These are phyloP conservation scores for Chrysanthemum makinoi DNA, from an alignment of 129 eudicot species.

Conservation along the genomic window DNA sequence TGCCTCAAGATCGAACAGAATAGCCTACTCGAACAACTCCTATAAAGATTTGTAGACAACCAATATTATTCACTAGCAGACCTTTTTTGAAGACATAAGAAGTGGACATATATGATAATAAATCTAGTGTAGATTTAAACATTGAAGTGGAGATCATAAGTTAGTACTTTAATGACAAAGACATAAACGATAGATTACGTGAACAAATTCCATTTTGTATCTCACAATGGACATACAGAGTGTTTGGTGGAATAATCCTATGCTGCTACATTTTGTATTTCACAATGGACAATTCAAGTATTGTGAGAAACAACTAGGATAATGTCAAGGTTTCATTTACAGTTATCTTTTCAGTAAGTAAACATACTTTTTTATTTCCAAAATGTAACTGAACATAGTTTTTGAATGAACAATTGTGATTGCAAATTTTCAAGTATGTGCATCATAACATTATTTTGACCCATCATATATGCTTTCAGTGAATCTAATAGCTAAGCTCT, in stretches of 20 bases:
- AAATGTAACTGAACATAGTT: background rate
- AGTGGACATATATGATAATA: no score
- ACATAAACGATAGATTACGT: background rate
- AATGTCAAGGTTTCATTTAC: slow-evolving; percentile 37
- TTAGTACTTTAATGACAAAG: no score
- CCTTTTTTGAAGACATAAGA: no score
- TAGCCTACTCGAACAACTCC: no score
- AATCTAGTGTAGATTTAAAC: no score
- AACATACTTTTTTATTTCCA: background rate
- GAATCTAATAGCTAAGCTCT: background rate
- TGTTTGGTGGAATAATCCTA: background rate
- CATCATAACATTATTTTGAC: background rate
- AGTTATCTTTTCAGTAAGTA: no score
- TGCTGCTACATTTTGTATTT: slow-evolving; percentile 17
- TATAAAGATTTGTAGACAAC: no score
- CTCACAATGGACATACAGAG: background rate
- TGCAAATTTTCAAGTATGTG: background rate
- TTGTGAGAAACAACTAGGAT: slow-evolving; percentile 34
- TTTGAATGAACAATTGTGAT: no score
- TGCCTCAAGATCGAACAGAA: no score
- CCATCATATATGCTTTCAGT: background rate
- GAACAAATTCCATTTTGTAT: background rate
- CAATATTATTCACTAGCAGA: no score
- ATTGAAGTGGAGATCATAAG: no score
- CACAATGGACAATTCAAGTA: slow-evolving; percentile 48